These are phyloP conservation scores for Pinus albicaulis DNA, from an alignment of 75 land plant species.

Conservation along the genomic window DNA sequence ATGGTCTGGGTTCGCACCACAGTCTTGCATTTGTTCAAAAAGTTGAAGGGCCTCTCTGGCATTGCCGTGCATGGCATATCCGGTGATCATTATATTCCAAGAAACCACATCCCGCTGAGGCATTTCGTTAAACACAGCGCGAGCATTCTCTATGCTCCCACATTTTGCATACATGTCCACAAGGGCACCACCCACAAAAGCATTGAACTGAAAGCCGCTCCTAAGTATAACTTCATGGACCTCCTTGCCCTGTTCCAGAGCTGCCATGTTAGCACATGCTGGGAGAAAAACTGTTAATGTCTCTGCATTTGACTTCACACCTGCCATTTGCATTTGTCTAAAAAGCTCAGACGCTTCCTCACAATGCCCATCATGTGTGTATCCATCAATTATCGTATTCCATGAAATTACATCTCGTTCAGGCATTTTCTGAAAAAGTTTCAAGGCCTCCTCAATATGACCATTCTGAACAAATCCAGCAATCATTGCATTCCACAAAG, in stretches of 20 bases:
- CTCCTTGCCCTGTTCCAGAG: constrained; percentile 16
- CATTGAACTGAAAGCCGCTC: neutral
- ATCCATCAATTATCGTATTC: no score
- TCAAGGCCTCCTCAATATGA: constrained; percentile 1
- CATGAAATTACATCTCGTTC: no score
- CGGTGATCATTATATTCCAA: constrained; percentile 16
- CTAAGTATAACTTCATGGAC: constrained; percentile 13
- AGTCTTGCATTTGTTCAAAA: neutral
- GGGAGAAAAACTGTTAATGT: constrained; percentile 11
- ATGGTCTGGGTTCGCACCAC: neutral
- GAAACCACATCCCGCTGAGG: constrained; percentile 2
- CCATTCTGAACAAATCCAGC: constrained; percentile 31
- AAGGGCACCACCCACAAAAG: constrained; percentile 14
- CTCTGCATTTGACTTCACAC: constrained; percentile 6
- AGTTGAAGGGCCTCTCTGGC: neutral
- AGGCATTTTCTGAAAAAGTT: neutral
- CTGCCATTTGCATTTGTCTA: neutral
- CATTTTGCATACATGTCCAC: constrained; percentile 29
- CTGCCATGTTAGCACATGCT: constrained; percentile 11
- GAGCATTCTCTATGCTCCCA: constrained; percentile 16
- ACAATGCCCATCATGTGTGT: no score
- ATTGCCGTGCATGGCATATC: neutral
- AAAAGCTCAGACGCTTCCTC: neutral
- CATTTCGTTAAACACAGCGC: constrained; percentile 1
- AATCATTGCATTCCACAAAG: constrained; percentile 35